Conservation (phyloP, 164 flowering plant species). For the Cinnamomum micranthum region DNA sequence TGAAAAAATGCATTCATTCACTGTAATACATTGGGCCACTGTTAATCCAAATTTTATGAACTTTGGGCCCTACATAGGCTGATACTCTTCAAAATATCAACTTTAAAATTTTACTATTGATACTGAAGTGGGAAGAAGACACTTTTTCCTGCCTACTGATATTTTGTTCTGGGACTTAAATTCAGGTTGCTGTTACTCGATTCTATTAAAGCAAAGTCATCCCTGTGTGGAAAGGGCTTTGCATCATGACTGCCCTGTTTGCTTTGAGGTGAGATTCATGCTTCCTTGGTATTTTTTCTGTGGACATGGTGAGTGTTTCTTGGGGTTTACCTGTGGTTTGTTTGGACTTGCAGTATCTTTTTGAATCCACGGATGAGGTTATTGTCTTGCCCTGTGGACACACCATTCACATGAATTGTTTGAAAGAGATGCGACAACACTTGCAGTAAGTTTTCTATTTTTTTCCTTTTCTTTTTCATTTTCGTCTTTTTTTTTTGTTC, state of each 20-base stretch:
- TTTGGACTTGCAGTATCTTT: conserved; percentile 53
- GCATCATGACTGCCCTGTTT: conserved; percentile 96
- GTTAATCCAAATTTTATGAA: not conserved
- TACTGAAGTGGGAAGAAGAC: not conserved
- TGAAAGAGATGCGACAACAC: conserved; percentile 88
- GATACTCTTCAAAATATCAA: not conserved
- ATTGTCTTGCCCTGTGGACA: conserved; percentile 83
- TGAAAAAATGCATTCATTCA: too few species aligned
- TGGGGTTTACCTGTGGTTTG: not conserved
- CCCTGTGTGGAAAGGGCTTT: conserved; percentile 96
- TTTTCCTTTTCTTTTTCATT: not conserved
- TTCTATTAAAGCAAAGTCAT: conserved; percentile 58
- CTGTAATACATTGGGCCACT: too few species aligned
- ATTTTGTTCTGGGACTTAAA: not conserved
- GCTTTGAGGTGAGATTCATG: conserved; percentile 68
- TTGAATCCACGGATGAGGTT: conserved; percentile 70
- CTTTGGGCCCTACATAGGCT: not conserved
- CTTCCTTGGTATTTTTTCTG: not conserved
- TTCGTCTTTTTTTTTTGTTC: not conserved
- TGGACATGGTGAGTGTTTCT: not conserved
- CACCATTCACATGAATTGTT: conserved; percentile 77
- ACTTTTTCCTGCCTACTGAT: not conserved
- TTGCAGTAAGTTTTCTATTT: conserved; percentile 58
- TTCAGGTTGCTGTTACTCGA: conserved; percentile 81
- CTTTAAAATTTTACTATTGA: too few species aligned